Evolutionary conservation across 768 basidiomycete genomes (phyloP), one percentile per base, ranked within the genome.

Genomic region (Neoboletus magnificus): DNA sequence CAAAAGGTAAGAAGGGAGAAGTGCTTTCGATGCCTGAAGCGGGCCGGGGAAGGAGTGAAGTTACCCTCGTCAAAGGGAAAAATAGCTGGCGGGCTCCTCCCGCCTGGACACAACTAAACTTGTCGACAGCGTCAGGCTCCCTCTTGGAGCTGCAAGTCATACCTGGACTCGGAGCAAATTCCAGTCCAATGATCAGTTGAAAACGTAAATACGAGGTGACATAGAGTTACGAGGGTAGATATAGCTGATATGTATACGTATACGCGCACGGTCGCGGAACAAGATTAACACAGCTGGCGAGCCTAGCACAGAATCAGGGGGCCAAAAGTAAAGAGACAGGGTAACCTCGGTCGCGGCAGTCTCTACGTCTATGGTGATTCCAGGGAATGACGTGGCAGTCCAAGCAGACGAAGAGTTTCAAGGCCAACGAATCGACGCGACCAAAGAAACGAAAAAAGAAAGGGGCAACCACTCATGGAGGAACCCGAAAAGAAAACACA

Each of bases 171-270:
- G n/a, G n/a, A n/a, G n/a, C n/a, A n/a, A n/a, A n/a, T n/a, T 22
- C 20, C 48, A 49, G 48, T 49, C 48, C 48, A 11, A 15, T 10
- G 35, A 29, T 39, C 52, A 45, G 37, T 51, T 46, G 15, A 44
- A n/a, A 20, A 36, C 40, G 50, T 37, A 47, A 65, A 63, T 63
- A 66, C 41, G 48, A 48, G 36, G 48, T 56, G 57, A 57, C 65
- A 65, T 68, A 58, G 50, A 52, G 57, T 57, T 66, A 62, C 50
- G 62, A 49, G 42, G n/a, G 62, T 66, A 66, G 65, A 67, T 66
- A 57, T 56, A 56, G 48, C 49, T 54, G 62, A 59, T 58, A 30
- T 27, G 48, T 65, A 62, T 62, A 56, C 52, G 53, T 64, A 65
- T 61, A 57, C 53, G 52, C 40, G 44, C 53, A 36, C 47, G 32